Percentiles rank a stretch among this genome's conserved stretches.
Conservation (phyloP, 1,139 yeast genomes). For the Groenewaldozyma sp. region DNA sequence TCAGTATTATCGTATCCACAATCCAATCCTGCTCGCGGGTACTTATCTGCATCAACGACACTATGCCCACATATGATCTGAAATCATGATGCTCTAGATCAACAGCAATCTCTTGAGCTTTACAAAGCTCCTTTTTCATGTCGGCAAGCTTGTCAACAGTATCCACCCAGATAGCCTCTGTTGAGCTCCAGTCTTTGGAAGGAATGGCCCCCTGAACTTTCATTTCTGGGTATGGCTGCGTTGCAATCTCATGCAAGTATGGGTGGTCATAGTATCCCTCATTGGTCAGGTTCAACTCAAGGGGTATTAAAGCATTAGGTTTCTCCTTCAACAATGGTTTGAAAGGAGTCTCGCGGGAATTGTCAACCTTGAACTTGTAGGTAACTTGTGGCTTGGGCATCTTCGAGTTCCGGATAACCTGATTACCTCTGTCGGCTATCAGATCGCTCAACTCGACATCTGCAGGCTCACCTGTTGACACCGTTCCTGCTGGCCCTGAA, state of each 20-base stretch:
- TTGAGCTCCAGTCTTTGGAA: slow-evolving; percentile 57
- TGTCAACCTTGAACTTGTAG: slow-evolving; percentile 56
- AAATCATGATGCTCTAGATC: slow-evolving; percentile 96
- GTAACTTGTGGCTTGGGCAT: slow-evolving; percentile 63
- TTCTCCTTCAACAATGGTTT: slow-evolving; percentile 60
- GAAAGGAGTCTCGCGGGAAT: slow-evolving; percentile 62
- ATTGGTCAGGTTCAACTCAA: slow-evolving; percentile 39
- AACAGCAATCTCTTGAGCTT: slow-evolving; percentile 67
- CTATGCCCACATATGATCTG: slow-evolving; percentile 82
- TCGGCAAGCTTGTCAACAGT: slow-evolving; percentile 40
- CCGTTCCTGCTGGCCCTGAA: slow-evolving; percentile 5
- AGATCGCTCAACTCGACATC: slow-evolving; percentile 3
- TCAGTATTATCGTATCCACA: slow-evolving; percentile 65
- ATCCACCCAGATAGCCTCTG: slow-evolving; percentile 65
- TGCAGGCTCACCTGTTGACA: background rate
- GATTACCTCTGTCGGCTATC: slow-evolving; percentile 4
- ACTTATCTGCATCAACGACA: slow-evolving; percentile 89
- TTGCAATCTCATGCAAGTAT: slow-evolving; percentile 64
- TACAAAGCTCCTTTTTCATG: slow-evolving; percentile 47
- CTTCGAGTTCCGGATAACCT: slow-evolving; percentile 26
- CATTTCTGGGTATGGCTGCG: slow-evolving; percentile 58
- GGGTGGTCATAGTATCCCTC: slow-evolving; percentile 66
- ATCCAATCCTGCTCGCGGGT: slow-evolving; percentile 73
- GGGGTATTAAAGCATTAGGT: slow-evolving; percentile 56
- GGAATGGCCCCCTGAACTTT: slow-evolving; percentile 42